Evolutionary conservation across 2,329 filamentous ascomycete species (phyloP).

Genomic region (Pseudogymnoascus sp.): DNA sequence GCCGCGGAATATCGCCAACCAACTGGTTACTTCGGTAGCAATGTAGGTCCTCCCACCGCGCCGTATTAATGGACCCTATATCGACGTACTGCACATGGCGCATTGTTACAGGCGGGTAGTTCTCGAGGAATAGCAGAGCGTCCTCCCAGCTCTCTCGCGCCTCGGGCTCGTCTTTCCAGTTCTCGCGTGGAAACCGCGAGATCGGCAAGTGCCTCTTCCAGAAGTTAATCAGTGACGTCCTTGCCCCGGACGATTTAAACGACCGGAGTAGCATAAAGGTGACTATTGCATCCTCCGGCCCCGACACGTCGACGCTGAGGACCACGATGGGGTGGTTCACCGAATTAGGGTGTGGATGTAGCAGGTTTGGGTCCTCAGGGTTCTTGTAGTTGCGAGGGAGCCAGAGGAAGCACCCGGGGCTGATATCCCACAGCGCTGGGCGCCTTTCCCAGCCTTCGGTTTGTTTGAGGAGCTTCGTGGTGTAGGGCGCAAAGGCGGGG

Average conservation of each 20-base stretch:
- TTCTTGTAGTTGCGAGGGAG: background rate
- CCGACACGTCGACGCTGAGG: background rate
- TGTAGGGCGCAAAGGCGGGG: background rate
- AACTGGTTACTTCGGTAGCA: background rate
- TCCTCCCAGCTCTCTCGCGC: background rate
- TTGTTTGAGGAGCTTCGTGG: background rate
- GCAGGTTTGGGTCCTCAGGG: background rate
- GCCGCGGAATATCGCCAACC: background rate
- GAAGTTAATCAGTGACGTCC: background rate
- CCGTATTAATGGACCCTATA: background rate
- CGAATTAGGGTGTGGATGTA: background rate
- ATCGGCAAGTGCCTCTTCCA: background rate
- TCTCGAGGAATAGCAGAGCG: background rate
- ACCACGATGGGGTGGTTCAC: background rate
- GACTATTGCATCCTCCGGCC: background rate
- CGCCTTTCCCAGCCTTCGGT: background rate
- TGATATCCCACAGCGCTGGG: background rate
- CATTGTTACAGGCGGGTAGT: background rate
- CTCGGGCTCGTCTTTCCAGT: background rate
- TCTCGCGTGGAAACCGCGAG: background rate
- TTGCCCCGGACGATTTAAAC: background rate
- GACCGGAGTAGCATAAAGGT: background rate
- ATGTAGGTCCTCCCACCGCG: background rate
- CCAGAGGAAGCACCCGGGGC: background rate
- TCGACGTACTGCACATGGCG: background rate